These are phyloP conservation scores for Botrytis deweyae DNA, from an alignment of 2,329 filamentous ascomycete genomes.

Conservation along the genomic window DNA sequence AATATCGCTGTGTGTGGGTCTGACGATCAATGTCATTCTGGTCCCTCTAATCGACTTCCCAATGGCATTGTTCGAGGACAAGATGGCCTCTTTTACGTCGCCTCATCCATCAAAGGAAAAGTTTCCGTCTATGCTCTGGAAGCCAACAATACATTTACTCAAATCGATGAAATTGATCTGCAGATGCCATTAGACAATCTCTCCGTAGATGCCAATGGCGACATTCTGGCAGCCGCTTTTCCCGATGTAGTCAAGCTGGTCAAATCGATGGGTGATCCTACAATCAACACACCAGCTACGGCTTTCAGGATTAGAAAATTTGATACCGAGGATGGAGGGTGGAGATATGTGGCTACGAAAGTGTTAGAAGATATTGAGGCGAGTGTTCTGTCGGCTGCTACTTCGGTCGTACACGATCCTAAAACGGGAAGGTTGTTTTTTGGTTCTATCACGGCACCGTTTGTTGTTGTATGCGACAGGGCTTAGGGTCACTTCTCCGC, in stretches of 20 bases:
- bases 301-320: not conserved
- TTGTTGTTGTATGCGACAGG: not conserved
- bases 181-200: slow-evolving; percentile 41
- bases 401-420: slow-evolving; percentile 2
- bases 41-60: slow-evolving; percentile 28
- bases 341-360: slow-evolving; percentile 6
- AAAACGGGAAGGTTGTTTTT: slow-evolving; percentile 1
- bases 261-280: slow-evolving; percentile 30
- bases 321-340: not conserved
- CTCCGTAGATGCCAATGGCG: slow-evolving; percentile 40
- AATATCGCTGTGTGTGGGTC: slow-evolving; percentile 36
- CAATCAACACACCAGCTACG: not conserved
- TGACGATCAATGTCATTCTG: slow-evolving; percentile 2
- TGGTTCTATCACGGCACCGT: not conserved
- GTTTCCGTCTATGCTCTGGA: not conserved
- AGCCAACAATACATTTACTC: slow-evolving; percentile 24
- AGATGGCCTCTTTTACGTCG: slow-evolving; percentile 41
- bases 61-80: slow-evolving; percentile 40
- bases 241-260: slow-evolving; percentile 34
- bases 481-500: not conserved
- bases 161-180: slow-evolving; percentile 35
- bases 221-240: slow-evolving; percentile 40
- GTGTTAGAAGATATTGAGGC: slow-evolving; percentile 9
- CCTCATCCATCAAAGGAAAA: slow-evolving; percentile 28
- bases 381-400: not conserved